Evolutionary conservation across 345 rosid genomes (phyloP).

Genomic region (Turnera subulata): DNA sequence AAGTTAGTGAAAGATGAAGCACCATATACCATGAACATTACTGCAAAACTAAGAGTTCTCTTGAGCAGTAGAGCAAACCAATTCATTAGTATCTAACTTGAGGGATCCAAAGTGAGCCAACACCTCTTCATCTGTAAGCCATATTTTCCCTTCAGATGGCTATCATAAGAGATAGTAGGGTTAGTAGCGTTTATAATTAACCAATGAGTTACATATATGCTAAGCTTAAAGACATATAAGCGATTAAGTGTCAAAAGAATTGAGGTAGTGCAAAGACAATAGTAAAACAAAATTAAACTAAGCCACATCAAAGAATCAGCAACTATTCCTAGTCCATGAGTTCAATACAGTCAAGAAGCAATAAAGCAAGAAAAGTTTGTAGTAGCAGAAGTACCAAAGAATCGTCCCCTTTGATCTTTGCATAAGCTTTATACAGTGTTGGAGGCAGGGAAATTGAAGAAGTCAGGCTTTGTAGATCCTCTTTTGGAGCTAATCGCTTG

Average conservation of each 20-base stretch:
- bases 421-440: conserved; percentile 55
- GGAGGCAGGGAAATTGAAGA: conserved; percentile 56
- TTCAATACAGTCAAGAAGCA: background rate
- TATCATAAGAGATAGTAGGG: conserved; percentile 27
- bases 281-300: background rate
- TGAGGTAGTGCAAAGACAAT: background rate
- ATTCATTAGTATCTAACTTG: conserved; percentile 48
- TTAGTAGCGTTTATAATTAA: conserved; percentile 7
- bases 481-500: conserved; percentile 53
- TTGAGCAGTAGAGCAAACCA: conserved; percentile 38
- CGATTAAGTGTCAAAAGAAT: background rate
- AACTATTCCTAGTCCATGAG: conserved; percentile 2
- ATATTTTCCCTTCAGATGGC: conserved; percentile 58
- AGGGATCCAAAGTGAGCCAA: conserved; percentile 67
- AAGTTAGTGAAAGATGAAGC: conserved; percentile 11
- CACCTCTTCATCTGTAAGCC: conserved; percentile 83
- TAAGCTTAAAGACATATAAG: background rate
- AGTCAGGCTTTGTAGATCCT: conserved; percentile 33
- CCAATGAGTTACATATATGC: background rate
- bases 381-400: conserved; percentile 43
- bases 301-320: background rate
- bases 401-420: conserved; percentile 51
- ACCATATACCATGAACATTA: conserved; percentile 12
- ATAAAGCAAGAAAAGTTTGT: background rate
- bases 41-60: conserved; percentile 11